Conservation (phyloP, 2,329 filamentous ascomycete genomes). For the Alternaria longipes region DNA sequence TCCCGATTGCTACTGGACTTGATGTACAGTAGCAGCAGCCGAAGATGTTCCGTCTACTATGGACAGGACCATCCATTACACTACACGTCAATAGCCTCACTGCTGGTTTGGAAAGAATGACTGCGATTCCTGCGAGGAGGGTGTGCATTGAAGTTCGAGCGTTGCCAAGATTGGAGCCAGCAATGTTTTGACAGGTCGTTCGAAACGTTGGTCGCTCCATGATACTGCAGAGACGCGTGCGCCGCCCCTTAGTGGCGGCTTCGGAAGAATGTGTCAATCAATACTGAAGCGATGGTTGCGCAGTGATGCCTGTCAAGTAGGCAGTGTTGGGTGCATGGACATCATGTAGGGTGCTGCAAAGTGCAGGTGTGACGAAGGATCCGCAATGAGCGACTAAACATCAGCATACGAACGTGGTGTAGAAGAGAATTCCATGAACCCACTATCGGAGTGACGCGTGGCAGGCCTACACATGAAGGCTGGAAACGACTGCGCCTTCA, state of each 20-base stretch:
- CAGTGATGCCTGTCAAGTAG: not conserved
- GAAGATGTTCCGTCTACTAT: not conserved
- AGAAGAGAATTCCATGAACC: not conserved
- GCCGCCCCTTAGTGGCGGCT: not conserved
- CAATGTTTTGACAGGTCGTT: constrained; percentile 8
- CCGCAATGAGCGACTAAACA: not conserved
- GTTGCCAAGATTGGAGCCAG: not conserved
- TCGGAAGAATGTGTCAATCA: not conserved
- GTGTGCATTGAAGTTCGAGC: not conserved
- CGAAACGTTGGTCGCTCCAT: constrained; percentile 11
- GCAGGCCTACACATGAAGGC: not conserved
- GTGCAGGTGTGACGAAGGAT: constrained; percentile 1
- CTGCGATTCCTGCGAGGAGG: not conserved
- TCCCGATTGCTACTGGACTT: not conserved
- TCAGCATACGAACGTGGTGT: not conserved
- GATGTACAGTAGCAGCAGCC: not conserved
- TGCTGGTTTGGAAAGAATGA: not conserved
- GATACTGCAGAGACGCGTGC: not conserved
- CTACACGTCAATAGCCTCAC: not conserved
- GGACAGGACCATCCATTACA: not conserved
- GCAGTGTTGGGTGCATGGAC: not conserved
- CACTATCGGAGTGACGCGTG: constrained; percentile 2
- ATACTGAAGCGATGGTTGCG: not conserved
- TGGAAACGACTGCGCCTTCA: not conserved
- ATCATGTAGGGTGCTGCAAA: not conserved